Evolutionary conservation across 1,284 basidiomycete genomes (phyloP).

Genomic region (Omphalotus olearius): DNA sequence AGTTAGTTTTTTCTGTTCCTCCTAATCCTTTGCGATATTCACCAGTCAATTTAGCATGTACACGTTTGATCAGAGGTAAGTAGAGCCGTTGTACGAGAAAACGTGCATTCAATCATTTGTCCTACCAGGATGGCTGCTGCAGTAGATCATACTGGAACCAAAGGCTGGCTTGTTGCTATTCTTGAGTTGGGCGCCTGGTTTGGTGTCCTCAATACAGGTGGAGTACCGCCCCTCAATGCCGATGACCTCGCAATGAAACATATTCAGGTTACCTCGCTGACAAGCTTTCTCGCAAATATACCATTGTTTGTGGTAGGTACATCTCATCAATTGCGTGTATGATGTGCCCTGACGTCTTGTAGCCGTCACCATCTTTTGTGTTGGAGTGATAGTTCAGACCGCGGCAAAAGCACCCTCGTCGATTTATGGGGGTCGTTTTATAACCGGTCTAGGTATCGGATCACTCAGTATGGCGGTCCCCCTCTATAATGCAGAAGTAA

Average conservation of each 20-base stretch:
- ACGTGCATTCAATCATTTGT: slow-evolving; percentile 15
- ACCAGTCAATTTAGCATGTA: slow-evolving; percentile 39
- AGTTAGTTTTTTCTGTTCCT: slow-evolving; percentile 28
- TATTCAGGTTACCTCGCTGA: slow-evolving; percentile 61
- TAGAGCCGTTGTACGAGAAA: neutral
- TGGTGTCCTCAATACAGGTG: slow-evolving; percentile 59
- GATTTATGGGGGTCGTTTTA: slow-evolving; percentile 71
- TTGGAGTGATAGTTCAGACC: slow-evolving; percentile 68
- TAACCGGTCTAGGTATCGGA: slow-evolving; percentile 76
- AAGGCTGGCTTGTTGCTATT: slow-evolving; percentile 70
- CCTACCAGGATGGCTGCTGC: slow-evolving; percentile 46
- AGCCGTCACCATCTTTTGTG: slow-evolving; percentile 64
- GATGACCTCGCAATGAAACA: neutral
- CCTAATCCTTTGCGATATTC: neutral
- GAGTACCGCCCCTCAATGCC: neutral
- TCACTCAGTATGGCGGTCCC: slow-evolving; percentile 74
- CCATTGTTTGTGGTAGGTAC: slow-evolving; percentile 55
- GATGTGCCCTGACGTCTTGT: slow-evolving; percentile 9
- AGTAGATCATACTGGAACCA: slow-evolving; percentile 43
- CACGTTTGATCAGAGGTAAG: slow-evolving; percentile 36
- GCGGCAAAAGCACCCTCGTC: slow-evolving; percentile 49
- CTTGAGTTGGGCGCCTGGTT: slow-evolving; percentile 72
- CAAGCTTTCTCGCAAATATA: slow-evolving; percentile 66
- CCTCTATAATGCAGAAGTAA: slow-evolving; percentile 58
- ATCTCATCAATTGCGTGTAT: neutral